A percentile compares a stretch with the other conserved stretches of the same genome.
These are phyloP conservation scores for Debaryomyces sp. DNA, from an alignment of 1,139 yeast genomes.

Conservation along the genomic window DNA sequence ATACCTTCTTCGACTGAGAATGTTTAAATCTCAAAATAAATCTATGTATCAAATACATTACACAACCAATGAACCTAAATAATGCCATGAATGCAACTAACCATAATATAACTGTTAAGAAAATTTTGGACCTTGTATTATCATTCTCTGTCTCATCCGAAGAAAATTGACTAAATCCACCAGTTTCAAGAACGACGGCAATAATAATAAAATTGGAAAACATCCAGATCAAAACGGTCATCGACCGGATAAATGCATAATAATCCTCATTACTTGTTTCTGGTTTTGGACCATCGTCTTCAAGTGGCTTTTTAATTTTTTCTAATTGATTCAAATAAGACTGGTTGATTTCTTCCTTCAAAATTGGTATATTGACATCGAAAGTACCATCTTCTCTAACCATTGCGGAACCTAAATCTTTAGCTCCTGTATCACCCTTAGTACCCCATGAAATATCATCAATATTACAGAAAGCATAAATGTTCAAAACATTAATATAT, in stretches of 20 bases:
- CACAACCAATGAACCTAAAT: constrained; percentile 71
- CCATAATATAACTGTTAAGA: constrained; percentile 77
- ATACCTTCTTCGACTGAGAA: neutral
- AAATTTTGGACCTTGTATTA: constrained; percentile 41
- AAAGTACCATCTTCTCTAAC: constrained; percentile 66
- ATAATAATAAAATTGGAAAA: constrained; percentile 70
- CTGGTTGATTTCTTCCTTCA: constrained; percentile 60
- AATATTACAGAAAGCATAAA: constrained; percentile 53
- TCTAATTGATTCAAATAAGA: constrained; percentile 64
- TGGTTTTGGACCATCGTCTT: constrained; percentile 29
- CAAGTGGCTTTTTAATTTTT: constrained; percentile 53
- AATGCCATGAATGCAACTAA: constrained; percentile 79
- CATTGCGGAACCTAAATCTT: constrained; percentile 56
- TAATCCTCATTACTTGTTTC: constrained; percentile 61
- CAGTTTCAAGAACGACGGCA: constrained; percentile 72
- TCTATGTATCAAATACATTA: constrained; percentile 54
- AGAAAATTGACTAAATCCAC: constrained; percentile 53
- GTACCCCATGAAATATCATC: constrained; percentile 58
- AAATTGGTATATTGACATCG: constrained; percentile 72
- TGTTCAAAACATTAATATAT: constrained; percentile 50
- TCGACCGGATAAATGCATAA: constrained; percentile 78
- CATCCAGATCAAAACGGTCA: constrained; percentile 81
- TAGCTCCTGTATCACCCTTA: constrained; percentile 50
- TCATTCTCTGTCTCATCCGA: constrained; percentile 18
- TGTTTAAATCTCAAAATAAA: constrained; percentile 25